These are phyloP conservation scores for Austropuccinia psidii DNA, from an alignment of 1,284 basidiomycete genomes.

Conservation along the genomic window DNA sequence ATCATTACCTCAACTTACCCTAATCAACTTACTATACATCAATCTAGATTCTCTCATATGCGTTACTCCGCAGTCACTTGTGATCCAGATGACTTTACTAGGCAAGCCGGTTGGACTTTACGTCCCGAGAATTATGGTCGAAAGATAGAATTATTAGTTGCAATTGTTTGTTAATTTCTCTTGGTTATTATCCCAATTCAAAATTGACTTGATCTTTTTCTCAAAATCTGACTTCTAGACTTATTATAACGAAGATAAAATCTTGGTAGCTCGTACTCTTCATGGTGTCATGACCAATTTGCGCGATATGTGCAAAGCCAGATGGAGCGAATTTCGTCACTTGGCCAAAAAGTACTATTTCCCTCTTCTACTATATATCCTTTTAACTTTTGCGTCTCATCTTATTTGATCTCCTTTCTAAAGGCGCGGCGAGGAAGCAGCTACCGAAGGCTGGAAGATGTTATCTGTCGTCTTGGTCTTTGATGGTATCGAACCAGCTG, in stretches of 20 bases:
- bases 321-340: conserved; percentile 46
- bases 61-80: conserved; percentile 62
- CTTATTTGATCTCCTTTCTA: neutral
- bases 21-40: neutral
- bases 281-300: conserved; percentile 98
- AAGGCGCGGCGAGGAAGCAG: conserved; percentile 64
- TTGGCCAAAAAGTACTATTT: conserved; percentile 10
- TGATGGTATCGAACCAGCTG: conserved; percentile 90
- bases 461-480: conserved; percentile 76
- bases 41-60: conserved; percentile 26
- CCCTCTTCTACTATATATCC: neutral
- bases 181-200: neutral
- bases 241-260: conserved; percentile 87
- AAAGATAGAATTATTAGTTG: conserved; percentile 81
- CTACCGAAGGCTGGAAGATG: conserved; percentile 71
- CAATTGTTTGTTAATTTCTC: conserved; percentile 39
- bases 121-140: conserved; percentile 77
- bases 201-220: neutral
- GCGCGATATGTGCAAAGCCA: conserved; percentile 94
- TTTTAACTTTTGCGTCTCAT: neutral
- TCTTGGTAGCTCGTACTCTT: conserved; percentile 79
- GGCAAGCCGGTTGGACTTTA: conserved; percentile 65
- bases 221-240: neutral
- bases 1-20: neutral
- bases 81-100: conserved; percentile 86